Evolutionary conservation across 192 early-diverging fungal genomes (phyloP), one percentile per base, ranked within the genome.

Genomic region (Cetraspora pellucida): DNA sequence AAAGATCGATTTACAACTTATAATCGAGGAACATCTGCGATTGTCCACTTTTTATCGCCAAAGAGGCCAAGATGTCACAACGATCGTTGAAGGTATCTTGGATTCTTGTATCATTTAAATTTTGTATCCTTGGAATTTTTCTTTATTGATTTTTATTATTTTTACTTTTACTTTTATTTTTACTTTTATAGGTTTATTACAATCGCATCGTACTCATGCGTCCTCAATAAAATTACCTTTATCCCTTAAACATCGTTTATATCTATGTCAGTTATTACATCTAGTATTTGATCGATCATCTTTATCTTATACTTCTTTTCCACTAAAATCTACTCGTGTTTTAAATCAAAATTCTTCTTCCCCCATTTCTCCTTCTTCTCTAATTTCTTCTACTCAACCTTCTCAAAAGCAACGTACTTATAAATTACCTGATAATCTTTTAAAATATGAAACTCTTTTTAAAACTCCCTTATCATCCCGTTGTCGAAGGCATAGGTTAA

Each of bases 211-310:
- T 37, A 64, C 31, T 64, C 61, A 44, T 31, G 61, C 13, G 10
- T 37, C 61, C 17, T 64, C 61, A 11, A 10, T 64, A 17, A 17
- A 6, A 37, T 37, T 64, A 37, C 61, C 61, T 64, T 64, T 64
- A 64, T 17, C 61, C 10, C 61, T 64, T 31, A 64, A 64, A 44
- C 61, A 64, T 64, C 23, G 61, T 9, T 64, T 64, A 37, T 64
- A 37, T 64, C 31, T 64, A 64, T 64, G 61, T 16, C 61, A 64
- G 43, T 64, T 64, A 43, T 64, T 64, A 64, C 28, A 64, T 9
- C 19, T 64, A 1, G 30, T 64, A 19, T 64, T 64, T 64, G 61
- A 64, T 44, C 61, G 61, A 43, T 43, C 61, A 10, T 13, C 19
- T 19, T 11, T 64, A 19, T 10, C 61, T 0, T 37, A 2, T 4